phyloP scores from a whole-genome alignment of 441 rosid species.

The Croton laevigatus region DNA sequence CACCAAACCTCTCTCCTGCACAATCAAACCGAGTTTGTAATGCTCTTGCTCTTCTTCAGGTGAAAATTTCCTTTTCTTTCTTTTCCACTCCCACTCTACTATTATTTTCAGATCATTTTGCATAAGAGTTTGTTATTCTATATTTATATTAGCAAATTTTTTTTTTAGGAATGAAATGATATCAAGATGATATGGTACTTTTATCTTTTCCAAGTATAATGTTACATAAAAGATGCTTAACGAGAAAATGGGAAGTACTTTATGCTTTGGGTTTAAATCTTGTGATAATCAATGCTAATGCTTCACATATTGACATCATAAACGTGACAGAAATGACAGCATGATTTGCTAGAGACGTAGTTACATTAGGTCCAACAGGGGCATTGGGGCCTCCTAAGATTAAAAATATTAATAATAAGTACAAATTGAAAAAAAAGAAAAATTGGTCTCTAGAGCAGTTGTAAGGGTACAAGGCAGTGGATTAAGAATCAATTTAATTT shows the following conservation, averaged over 20 bases:
- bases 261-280: constrained; percentile 7
- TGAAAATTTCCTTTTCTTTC: constrained; percentile 18
- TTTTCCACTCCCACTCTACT: not conserved
- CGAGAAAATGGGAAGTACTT: not conserved
- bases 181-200: not conserved
- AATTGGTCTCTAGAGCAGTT: too few relatives aligned
- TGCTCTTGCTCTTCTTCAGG: constrained; percentile 99
- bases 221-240: not conserved
- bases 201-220: not conserved
- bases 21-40: constrained; percentile 98
- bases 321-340: not conserved
- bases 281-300: not conserved
- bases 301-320: not conserved
- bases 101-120: constrained; percentile 2
- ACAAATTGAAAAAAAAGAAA: too few relatives aligned
- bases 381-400: too few relatives aligned
- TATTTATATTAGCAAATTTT: not conserved
- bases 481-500: too few relatives aligned
- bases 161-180: not conserved
- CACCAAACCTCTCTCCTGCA: constrained; percentile 86
- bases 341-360: too few relatives aligned
- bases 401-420: too few relatives aligned
- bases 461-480: too few relatives aligned
- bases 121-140: not conserved
- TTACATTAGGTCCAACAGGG: too few relatives aligned